A percentile compares a stretch with the other conserved stretches of the same genome.
phyloP scores from a whole-genome alignment of 768 basidiomycete genomes.

The Sistotremastrum niveocremeum region DNA sequence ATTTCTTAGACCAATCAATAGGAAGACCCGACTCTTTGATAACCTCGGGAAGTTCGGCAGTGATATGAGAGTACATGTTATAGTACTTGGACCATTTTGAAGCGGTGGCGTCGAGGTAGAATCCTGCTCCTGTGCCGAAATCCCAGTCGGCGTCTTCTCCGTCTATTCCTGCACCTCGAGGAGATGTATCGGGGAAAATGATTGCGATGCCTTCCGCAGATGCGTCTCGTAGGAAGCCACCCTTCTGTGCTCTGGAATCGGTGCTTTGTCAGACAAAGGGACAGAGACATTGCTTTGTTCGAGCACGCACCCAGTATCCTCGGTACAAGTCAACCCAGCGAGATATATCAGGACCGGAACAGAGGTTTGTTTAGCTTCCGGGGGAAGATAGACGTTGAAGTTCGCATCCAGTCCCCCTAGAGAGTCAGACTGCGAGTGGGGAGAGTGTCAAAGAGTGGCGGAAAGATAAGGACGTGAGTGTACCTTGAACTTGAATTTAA shows the following conservation, averaged over 20 bases:
- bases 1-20: constrained; percentile 69
- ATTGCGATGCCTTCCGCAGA: constrained; percentile 78
- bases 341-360: constrained; percentile 75
- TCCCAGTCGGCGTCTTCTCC: constrained; percentile 80
- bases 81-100: constrained; percentile 61
- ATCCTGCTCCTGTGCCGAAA: constrained; percentile 86
- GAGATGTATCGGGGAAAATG: constrained; percentile 92
- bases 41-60: constrained; percentile 70
- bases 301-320: constrained; percentile 71
- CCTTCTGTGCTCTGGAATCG: constrained; percentile 74
- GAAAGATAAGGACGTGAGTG: constrained; percentile 13
- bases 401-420: constrained; percentile 57
- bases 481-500: constrained; percentile 81
- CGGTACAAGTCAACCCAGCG: constrained; percentile 79
- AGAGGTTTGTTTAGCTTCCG: constrained; percentile 38
- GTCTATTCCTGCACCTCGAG: constrained; percentile 76
- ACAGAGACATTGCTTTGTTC: no score
- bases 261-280: background rate
- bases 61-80: constrained; percentile 81
- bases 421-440: constrained; percentile 40
- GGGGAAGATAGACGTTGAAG: constrained; percentile 86
- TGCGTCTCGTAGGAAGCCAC: constrained; percentile 79
- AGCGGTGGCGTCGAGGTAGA: constrained; percentile 87
- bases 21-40: constrained; percentile 63
- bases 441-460: constrained; percentile 1